A percentile compares a stretch with the other conserved stretches of the same genome.
Evolutionary conservation across 306 rosid genomes (phyloP).

Genomic region (Sindora glabra): DNA sequence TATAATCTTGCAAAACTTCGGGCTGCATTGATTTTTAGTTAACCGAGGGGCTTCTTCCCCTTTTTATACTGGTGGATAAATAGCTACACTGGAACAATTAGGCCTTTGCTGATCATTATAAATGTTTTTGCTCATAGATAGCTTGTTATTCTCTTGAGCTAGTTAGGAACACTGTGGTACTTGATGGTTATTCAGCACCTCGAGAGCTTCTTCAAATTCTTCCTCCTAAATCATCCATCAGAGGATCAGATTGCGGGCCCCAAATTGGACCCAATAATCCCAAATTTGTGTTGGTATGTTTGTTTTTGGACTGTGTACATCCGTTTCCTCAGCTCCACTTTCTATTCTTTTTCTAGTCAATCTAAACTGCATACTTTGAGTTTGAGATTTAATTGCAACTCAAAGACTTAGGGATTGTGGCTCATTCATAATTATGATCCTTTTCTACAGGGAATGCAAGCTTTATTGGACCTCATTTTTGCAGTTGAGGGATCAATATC

Average conservation of each 20-base stretch:
- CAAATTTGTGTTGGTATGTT: too few species aligned
- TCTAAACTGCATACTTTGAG: too few species aligned
- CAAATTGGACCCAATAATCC: too few species aligned
- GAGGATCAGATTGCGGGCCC: too few species aligned
- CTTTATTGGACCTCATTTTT: conserved; percentile 74
- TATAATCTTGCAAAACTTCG: neutral
- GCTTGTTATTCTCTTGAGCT: conserved; percentile 18
- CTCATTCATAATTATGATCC: neutral
- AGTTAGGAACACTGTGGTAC: conserved; percentile 67
- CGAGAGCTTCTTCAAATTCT: too few species aligned
- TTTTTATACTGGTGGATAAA: neutral
- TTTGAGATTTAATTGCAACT: too few species aligned
- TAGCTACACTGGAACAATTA: neutral
- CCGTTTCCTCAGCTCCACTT: too few species aligned
- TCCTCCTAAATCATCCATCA: too few species aligned
- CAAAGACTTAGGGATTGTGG: neutral
- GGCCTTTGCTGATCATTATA: neutral
- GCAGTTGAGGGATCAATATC: conserved; percentile 76
- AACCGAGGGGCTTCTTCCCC: neutral
- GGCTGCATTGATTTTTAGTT: neutral
- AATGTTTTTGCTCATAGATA: conserved; percentile 17
- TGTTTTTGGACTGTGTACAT: too few species aligned
- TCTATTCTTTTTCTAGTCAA: too few species aligned
- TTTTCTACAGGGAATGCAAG: conserved; percentile 81
- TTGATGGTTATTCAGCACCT: conserved; percentile 37